These are phyloP conservation scores for Ceratorhiza oryzae-sativae DNA, from an alignment of 1,284 basidiomycete species.

Conservation along the genomic window DNA sequence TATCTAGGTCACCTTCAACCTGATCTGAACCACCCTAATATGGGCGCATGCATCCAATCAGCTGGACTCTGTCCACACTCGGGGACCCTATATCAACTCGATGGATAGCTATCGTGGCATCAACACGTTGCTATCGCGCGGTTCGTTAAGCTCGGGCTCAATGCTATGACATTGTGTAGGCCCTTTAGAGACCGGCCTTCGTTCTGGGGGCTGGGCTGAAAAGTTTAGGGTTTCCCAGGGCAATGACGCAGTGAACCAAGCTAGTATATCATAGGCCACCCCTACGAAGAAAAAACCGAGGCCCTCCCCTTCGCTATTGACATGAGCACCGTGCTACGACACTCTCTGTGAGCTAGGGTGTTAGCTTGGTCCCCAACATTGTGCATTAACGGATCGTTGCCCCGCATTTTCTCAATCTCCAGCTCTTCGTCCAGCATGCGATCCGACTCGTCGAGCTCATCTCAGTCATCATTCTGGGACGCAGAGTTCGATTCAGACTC, in stretches of 20 bases:
- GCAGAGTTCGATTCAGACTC: background rate
- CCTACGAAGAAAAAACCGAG: background rate
- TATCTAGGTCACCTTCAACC: background rate
- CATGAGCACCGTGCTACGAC: background rate
- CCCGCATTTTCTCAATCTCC: background rate
- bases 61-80: background rate
- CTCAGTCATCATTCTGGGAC: conserved; percentile 20
- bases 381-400: background rate
- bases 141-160: conserved; percentile 22
- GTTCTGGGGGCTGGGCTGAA: background rate
- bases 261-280: conserved; percentile 4
- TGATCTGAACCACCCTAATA: background rate
- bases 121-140: conserved; percentile 23
- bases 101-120: conserved; percentile 22
- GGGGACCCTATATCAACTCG: conserved; percentile 5
- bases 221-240: conserved; percentile 10
- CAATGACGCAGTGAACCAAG: conserved; percentile 13
- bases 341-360: background rate
- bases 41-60: conserved; percentile 13
- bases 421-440: conserved; percentile 13
- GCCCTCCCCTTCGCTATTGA: background rate
- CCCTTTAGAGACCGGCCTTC: background rate
- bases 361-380: no score
- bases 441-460: conserved; percentile 14
- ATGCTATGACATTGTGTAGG: background rate